Percentiles rank a stretch among this genome's conserved stretches.
Evolutionary conservation across 495 filamentous ascomycete species (phyloP).

Genomic region (Penicillium paxilli): DNA sequence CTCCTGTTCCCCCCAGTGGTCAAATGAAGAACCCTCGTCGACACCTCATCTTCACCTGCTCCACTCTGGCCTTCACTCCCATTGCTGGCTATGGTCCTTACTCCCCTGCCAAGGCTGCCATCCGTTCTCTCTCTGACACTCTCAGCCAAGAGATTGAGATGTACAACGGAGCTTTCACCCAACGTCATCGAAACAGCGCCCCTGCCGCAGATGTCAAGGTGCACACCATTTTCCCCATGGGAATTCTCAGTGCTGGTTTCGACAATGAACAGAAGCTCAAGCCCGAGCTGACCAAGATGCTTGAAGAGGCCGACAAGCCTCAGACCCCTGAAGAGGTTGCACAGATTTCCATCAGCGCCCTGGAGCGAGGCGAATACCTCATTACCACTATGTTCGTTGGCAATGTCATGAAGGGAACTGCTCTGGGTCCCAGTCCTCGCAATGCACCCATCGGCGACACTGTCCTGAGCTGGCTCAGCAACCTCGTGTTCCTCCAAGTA

Average conservation of each 20-base stretch:
- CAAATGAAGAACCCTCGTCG: conserved; percentile 47
- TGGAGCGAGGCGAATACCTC: conserved; percentile 80
- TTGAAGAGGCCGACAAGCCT: conserved; percentile 79
- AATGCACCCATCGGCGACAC: conserved; percentile 44
- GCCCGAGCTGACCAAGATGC: conserved; percentile 73
- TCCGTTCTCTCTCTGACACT: conserved; percentile 79
- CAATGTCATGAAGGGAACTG: conserved; percentile 60
- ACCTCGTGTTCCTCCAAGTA: conserved; percentile 42
- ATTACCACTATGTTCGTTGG: conserved; percentile 70
- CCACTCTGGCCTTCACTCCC: conserved; percentile 70
- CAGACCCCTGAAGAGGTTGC: conserved; percentile 82
- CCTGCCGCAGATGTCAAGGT: conserved; percentile 65
- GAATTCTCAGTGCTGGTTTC: conserved; percentile 73
- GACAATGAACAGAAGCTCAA: conserved; percentile 80
- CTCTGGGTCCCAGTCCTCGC: conserved; percentile 44
- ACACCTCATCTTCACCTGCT: conserved; percentile 88
- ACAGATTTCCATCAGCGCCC: conserved; percentile 59
- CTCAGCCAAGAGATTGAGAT: conserved; percentile 81
- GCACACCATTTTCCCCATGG: conserved; percentile 82
- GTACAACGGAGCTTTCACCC: conserved; percentile 65
- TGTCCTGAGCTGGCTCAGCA: conserved; percentile 44
- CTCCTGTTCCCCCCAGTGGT: conserved; percentile 31
- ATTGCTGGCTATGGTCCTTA: conserved; percentile 86
- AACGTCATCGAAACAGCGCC: conserved; percentile 43
- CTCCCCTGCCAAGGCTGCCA: conserved; percentile 79